Base-by-base conservation (phyloP, 192 early-diverging fungal species). In the Backusella mclennaniae region DNA sequence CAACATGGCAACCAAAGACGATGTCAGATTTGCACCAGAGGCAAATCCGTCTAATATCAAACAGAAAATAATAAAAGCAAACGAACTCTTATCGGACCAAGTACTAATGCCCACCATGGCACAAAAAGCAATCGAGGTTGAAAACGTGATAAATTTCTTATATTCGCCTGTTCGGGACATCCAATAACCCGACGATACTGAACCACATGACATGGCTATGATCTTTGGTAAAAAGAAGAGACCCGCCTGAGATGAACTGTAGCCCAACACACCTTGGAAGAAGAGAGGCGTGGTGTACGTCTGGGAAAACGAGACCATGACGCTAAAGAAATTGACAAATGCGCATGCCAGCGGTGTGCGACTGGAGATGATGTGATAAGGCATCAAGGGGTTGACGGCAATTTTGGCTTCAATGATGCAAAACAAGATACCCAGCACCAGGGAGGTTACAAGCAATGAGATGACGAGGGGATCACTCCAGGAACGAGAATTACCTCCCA, bases 341-440 rank as follows among this genome's bases (percentile, higher is more conserved):
- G 77, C 78, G 4, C 72, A 76, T 14, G 79, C 77, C 6, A 83
- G 69, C 1, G 80, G 77, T 12, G 77, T 83, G 5, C 88, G 90
- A 53, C 79, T 80, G 56, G 82, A 84, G 78, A 92, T 88, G 68
- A 92, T 77, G 17, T 78, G 80, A 42, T 88, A 82, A 2, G 91
- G 91, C 71, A 94, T 82, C 31, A 95, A 80, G 0, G 95, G 93
- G 35, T 88, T 88, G 26, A 75, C 71, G 0, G 94, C 84, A 23
- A 89, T 66, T 41, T 87, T 88, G 67, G 86, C 82, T 79, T 96
- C 93, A 63, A 84, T 68, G 5, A 75, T 14, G 9, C 80, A 77
- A 71, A 91, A 91, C 8, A 81, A 8, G 0, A 76, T 77, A 12
- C 80, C 29, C 0, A 77, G 21, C 0, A 82, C 56, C 9, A 79